Conservation (phyloP, 73 alveolate species). For the Paramecium bursaria region DNA sequence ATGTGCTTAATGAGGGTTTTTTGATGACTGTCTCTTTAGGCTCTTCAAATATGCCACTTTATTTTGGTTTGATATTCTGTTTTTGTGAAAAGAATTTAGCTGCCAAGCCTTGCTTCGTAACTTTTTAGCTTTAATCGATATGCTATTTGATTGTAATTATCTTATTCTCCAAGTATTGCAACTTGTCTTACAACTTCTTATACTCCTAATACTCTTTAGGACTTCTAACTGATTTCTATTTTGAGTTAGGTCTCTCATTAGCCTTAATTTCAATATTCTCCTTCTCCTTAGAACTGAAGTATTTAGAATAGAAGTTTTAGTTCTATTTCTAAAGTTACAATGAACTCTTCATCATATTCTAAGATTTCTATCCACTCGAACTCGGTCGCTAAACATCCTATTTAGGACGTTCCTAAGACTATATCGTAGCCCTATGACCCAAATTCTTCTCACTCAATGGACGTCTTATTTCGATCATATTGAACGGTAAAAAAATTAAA, state of each 20-base stretch:
- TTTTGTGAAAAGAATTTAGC: conserved; percentile 23
- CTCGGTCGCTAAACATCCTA: conserved; percentile 19
- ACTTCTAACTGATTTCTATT: not conserved
- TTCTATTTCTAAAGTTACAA: conserved; percentile 32
- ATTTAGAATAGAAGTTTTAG: conserved; percentile 38
- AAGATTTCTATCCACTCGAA: conserved; percentile 5
- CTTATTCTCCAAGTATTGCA: conserved; percentile 26
- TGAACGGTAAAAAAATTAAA: conserved; percentile 27
- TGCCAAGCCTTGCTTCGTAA: conserved; percentile 31
- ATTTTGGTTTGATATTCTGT: not conserved
- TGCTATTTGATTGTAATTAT: conserved; percentile 29
- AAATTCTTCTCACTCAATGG: conserved; percentile 52
- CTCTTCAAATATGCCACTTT: not conserved
- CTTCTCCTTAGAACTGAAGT: conserved; percentile 34
- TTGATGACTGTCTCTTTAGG: conserved; percentile 5
- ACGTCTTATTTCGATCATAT: conserved; percentile 20
- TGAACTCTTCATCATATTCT: conserved; percentile 35
- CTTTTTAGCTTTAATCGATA: conserved; percentile 35
- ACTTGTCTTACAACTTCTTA: conserved; percentile 32
- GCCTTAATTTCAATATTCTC: conserved; percentile 7
- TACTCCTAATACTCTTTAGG: conserved; percentile 21
- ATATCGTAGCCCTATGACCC: not conserved
- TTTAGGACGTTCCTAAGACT: not conserved
- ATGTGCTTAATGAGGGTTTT: conserved; percentile 29
- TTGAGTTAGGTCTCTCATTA: not conserved